Conservation (phyloP, 495 filamentous ascomycete species). For the Penicillium paradoxum region DNA sequence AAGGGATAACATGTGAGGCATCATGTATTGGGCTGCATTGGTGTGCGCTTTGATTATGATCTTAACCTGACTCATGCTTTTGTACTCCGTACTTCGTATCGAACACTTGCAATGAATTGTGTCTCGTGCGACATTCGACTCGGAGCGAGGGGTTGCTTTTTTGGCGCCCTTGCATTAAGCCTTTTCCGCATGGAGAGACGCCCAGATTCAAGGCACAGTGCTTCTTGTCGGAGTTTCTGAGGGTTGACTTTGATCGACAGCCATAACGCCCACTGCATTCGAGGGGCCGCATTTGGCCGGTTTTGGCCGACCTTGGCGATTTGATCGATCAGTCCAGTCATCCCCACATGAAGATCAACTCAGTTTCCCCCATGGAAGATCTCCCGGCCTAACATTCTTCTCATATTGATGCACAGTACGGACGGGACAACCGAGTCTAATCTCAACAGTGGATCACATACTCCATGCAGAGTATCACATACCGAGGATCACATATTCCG, state of each 20-base stretch:
- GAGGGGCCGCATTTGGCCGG: not conserved
- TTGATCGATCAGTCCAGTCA: not conserved
- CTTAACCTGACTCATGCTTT: not conserved
- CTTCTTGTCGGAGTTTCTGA: not conserved
- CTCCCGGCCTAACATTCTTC: not conserved
- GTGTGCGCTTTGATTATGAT: not conserved
- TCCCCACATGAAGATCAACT: not conserved
- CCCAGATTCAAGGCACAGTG: not conserved
- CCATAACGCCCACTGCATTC: not conserved
- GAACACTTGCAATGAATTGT: no score
- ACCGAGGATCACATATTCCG: not conserved
- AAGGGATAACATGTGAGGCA: not conserved
- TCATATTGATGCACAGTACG: not conserved
- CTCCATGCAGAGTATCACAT: no score
- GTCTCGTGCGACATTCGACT: not conserved
- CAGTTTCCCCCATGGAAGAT: not conserved
- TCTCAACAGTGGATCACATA: not conserved
- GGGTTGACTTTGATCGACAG: not conserved
- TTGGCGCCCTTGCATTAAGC: constrained; percentile 1
- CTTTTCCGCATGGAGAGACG: not conserved
- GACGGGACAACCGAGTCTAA: not conserved
- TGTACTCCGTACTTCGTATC: no score
- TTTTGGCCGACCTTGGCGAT: not conserved
- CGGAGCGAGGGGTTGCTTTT: not conserved
- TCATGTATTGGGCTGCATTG: not conserved